phyloP scores from a whole-genome alignment of 2,329 filamentous ascomycete species.

The Neonectria ditissima region DNA sequence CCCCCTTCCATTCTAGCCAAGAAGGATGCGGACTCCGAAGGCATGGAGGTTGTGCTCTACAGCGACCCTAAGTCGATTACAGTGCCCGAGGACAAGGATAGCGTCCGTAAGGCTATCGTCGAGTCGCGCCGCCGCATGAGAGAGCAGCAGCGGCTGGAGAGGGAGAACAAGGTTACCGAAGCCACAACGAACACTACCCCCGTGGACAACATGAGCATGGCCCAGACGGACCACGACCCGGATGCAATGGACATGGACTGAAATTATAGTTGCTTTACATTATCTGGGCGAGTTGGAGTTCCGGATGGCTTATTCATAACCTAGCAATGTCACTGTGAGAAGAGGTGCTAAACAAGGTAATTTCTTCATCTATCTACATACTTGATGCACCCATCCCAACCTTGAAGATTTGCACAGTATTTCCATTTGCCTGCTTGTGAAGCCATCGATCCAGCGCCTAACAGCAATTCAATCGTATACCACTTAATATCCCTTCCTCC shows the following conservation, averaged over 20 bases:
- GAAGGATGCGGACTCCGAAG: conserved; percentile 65
- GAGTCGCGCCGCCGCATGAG: conserved; percentile 79
- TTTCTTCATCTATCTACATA: conserved; percentile 20
- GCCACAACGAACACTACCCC: conserved; percentile 25
- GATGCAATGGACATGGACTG: conserved; percentile 78
- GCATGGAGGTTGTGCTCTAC: conserved; percentile 86
- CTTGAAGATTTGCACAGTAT: conserved; percentile 5
- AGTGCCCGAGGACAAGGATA: conserved; percentile 79
- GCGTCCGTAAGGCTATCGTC: conserved; percentile 84
- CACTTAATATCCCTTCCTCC: neutral
- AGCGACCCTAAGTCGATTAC: conserved; percentile 80
- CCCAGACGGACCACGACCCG: conserved; percentile 55
- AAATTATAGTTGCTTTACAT: conserved; percentile 18
- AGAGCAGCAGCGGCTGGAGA: conserved; percentile 64
- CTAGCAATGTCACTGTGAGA: neutral
- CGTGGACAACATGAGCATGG: conserved; percentile 18
- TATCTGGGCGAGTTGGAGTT: conserved; percentile 45
- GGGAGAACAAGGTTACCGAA: conserved; percentile 39
- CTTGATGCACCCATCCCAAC: conserved; percentile 5
- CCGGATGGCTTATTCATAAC: conserved; percentile 15
- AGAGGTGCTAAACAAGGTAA: conserved; percentile 4
- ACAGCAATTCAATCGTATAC: conserved; percentile 16
- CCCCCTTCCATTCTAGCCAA: conserved; percentile 73
- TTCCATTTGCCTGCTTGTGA: conserved; percentile 19
- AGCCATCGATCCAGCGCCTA: conserved; percentile 7